Evolutionary conservation across 2,329 filamentous ascomycete species (phyloP).

Genomic region (Mariannaea sp.): DNA sequence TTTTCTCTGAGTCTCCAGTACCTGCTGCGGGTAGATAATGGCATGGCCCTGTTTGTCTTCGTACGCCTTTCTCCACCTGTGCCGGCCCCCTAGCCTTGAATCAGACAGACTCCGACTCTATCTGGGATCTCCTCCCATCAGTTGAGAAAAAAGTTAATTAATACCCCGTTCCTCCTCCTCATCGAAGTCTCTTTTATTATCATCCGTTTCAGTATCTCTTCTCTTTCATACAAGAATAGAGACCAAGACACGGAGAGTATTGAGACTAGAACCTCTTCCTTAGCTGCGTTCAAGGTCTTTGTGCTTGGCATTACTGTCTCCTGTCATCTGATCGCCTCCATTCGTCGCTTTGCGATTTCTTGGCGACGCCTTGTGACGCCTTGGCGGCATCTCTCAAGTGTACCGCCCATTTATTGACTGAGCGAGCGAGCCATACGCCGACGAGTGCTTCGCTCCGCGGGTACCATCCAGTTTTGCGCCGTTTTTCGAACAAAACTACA

Average conservation of each 20-base stretch:
- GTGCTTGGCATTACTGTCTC: constrained; percentile 21
- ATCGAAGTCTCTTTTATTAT: constrained; percentile 14
- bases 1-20: neutral
- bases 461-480: neutral
- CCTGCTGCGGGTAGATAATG: neutral
- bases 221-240: constrained; percentile 4
- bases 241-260: neutral
- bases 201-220: constrained; percentile 10
- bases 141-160: constrained; percentile 30
- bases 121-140: constrained; percentile 24
- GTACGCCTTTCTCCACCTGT: constrained; percentile 4
- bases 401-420: constrained; percentile 32
- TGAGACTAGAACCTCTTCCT: neutral
- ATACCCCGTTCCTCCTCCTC: constrained; percentile 30
- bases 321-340: constrained; percentile 9
- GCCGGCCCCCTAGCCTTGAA: constrained; percentile 1
- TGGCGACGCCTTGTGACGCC: constrained; percentile 28
- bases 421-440: constrained; percentile 38
- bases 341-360: neutral
- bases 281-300: constrained; percentile 5
- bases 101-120: constrained; percentile 17
- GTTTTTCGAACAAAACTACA: neutral
- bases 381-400: constrained; percentile 31
- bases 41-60: constrained; percentile 1
- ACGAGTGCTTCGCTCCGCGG: constrained; percentile 22